Evolutionary conservation across 164 flowering plant genomes (phyloP), one percentile per base, ranked within the genome.

Genomic region (Chloranthus sessilifolius): DNA sequence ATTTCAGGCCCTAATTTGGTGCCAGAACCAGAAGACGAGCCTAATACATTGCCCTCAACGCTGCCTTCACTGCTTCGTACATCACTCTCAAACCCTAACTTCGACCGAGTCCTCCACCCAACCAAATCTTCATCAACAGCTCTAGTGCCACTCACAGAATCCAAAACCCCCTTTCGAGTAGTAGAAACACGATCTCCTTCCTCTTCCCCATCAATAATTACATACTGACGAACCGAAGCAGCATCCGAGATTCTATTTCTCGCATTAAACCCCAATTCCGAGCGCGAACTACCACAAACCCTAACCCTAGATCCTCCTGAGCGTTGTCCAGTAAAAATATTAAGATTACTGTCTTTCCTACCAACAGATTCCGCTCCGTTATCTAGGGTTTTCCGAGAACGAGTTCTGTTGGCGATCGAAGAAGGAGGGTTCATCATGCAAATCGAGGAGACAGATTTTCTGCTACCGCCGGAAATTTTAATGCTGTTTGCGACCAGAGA

Each of bases 401-500:
- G 55, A 14, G 62, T 43, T 15, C 56, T 50, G 35, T 5, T 50
- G 29, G 50, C 56, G 5, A 50, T 10, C 10, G 2, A 14, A 7
- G 34, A 35, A 11, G 20, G 8, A 15, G 9, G 11, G 33, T 43
- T 37, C 62, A 59, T 59, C 56, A n/a, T n/a, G n/a, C n/a, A n/a
- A n/a, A n/a, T n/a, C n/a, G n/a, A n/a, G n/a, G n/a, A n/a, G n/a
- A n/a, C n/a, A n/a, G n/a, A n/a, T n/a, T n/a, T n/a, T n/a, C n/a
- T n/a, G n/a, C n/a, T n/a, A n/a, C n/a, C n/a, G n/a, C n/a, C n/a
- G n/a, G n/a, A n/a, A n/a, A n/a, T n/a, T n/a, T n/a, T n/a, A n/a
- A n/a, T n/a, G n/a, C n/a, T n/a, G n/a, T n/a, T n/a, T n/a, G n/a
- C n/a, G n/a, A n/a, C n/a, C n/a, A n/a, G n/a, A n/a, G n/a, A n/a